Percentiles rank a stretch among this genome's conserved stretches.
phyloP scores from a whole-genome alignment of 1,284 basidiomycete genomes.

The Trametes sp. region DNA sequence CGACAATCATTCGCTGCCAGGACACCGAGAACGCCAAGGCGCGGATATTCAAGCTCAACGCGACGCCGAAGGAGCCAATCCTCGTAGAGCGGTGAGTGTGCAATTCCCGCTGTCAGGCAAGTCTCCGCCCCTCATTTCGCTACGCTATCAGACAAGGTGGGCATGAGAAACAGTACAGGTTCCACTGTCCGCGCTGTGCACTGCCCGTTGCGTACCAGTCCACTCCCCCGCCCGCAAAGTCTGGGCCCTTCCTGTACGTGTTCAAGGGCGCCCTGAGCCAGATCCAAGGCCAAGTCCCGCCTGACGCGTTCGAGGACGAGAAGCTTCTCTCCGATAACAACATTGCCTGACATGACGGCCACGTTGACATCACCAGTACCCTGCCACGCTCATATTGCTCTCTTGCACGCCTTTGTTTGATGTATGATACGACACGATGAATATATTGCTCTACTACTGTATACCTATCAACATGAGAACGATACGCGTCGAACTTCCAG shows the following conservation, averaged over 20 bases:
- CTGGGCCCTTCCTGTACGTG: constrained; percentile 77
- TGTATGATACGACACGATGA: neutral
- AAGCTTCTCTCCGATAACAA: constrained; percentile 24
- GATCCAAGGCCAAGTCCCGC: constrained; percentile 78
- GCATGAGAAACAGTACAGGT: constrained; percentile 79
- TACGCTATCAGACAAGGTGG: constrained; percentile 57
- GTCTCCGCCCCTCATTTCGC: constrained; percentile 4
- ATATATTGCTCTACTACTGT: neutral
- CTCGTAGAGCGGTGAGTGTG: constrained; percentile 71
- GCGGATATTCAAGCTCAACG: constrained; percentile 81
- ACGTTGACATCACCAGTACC: neutral
- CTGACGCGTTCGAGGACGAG: constrained; percentile 77
- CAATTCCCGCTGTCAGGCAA: neutral
- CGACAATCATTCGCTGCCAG: constrained; percentile 74
- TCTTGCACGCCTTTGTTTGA: too few species aligned
- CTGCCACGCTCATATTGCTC: too few species aligned
- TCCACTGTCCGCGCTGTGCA: constrained; percentile 77
- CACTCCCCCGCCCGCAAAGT: constrained; percentile 73
- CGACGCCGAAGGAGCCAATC: constrained; percentile 65
- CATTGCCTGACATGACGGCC: constrained; percentile 5
- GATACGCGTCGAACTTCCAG: too few species aligned
- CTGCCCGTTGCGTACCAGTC: constrained; percentile 79
- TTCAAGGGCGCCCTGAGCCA: constrained; percentile 78
- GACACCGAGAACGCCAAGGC: constrained; percentile 64
- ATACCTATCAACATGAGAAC: too few species aligned